Conservation (phyloP, 1,139 yeast species). For the Zygosaccharomyces sapae region DNA sequence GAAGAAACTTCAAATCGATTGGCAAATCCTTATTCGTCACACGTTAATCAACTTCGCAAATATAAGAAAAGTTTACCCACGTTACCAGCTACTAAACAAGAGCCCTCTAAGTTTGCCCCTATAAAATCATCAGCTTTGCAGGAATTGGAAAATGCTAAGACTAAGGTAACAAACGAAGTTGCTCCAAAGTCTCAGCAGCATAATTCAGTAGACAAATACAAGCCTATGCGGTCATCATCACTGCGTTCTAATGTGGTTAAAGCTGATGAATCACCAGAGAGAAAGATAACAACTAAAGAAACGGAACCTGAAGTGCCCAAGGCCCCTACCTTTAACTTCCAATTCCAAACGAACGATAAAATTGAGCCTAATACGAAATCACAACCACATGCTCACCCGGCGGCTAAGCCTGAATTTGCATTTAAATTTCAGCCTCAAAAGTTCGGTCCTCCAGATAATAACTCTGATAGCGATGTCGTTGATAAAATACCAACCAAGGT, state of each 20-base stretch:
- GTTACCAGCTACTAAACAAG: slow-evolving; percentile 9
- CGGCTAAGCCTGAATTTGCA: neutral
- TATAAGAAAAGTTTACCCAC: slow-evolving; percentile 18
- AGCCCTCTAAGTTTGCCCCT: slow-evolving; percentile 6
- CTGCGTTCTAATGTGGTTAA: slow-evolving; percentile 34
- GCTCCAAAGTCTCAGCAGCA: slow-evolving; percentile 9
- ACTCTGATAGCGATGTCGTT: neutral
- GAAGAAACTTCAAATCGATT: slow-evolving; percentile 35
- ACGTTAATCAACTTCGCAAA: slow-evolving; percentile 26
- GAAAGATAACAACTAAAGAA: neutral
- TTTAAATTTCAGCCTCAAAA: neutral
- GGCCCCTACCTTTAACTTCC: slow-evolving; percentile 15
- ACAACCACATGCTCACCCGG: neutral
- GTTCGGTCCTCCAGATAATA: slow-evolving; percentile 2
- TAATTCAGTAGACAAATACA: slow-evolving; percentile 28
- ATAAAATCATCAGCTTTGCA: slow-evolving; percentile 11
- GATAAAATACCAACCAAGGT: neutral
- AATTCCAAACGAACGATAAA: slow-evolving; percentile 7
- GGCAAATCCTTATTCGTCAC: slow-evolving; percentile 52
- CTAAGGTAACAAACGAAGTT: slow-evolving; percentile 2
- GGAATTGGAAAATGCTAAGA: slow-evolving; percentile 13
- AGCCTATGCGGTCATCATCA: slow-evolving; percentile 39
- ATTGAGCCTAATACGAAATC: neutral
- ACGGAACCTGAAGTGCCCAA: slow-evolving; percentile 11
- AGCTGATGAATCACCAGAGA: slow-evolving; percentile 19